Base-by-base conservation (phyloP, 1,284 basidiomycete species). In the Laetiporus sulphureus region DNA sequence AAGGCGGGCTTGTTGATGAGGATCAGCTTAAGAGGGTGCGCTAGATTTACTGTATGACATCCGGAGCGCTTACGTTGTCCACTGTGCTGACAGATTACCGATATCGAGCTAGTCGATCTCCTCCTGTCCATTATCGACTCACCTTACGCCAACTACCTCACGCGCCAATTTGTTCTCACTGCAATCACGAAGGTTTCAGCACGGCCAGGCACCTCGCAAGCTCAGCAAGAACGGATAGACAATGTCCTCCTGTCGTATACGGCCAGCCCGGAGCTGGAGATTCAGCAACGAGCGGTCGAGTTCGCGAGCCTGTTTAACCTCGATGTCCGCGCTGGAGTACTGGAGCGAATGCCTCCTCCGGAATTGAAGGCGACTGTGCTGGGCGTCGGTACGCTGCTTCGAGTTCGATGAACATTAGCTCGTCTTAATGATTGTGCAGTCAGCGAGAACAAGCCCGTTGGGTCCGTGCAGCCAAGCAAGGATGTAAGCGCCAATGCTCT, bases 311-410 rank as follows among this genome's bases (percentile, higher is more conserved):
- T 99, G 49, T 87, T 93, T 57, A 74, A 69, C 25, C 60, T 86
- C 13, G 85, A 91, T 32, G 71, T 94, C 24, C 77, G 83, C 43
- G 76, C 79, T n/a, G 96, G 93, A 34, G 93, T 99, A 1, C 65
- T 99, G 45, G 96, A 99, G 68, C 79, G 92, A 42, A 99, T 99
- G 96, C 96, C 96, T 5, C 89, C 92, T 4, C 96, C 96, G 2
- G 95, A 99, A 63, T 69, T 99, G 55, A 94, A 91, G 64, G 84
- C 88, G 18, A 95, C 93, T 3, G 88, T 97, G 3, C 87, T 94
- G 73, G 93, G 91, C 38, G 77, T 86, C 45, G 87, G 88, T 89
- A 51, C 57, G 80, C 71, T 1, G 10, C 13, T 34, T 8, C n/a
- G 15, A 12, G 10, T 18, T 24, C 12, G 20, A 15, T 10, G 18